Base-by-base conservation (phyloP, 176 grass and related monocot genomes). In the Rhynchospora breviuscula region DNA sequence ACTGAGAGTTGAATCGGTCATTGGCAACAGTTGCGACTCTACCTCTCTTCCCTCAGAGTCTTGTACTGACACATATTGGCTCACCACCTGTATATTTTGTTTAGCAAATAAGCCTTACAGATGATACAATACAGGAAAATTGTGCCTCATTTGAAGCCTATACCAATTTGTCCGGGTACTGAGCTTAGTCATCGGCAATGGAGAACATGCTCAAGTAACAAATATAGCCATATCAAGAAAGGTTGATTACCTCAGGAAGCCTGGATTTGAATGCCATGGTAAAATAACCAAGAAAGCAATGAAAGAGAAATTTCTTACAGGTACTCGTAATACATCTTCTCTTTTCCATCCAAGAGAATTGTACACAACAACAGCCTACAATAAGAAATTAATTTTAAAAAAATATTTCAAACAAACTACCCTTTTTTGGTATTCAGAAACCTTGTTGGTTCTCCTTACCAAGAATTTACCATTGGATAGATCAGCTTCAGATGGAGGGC, bases 261-360 rank as follows among this genome's bases (percentile, higher is more conserved):
- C 22, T 54, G 48, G 45, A 52, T 76, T 29, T 15, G 5, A 13
- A 29, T 76, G 26, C 48, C 43, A 53, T 53, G 33, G 4, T 69
- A 61, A 56, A 62, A 40, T 45, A 67, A 74, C 73, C n/a, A 45
- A 2, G 43, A 77, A 25, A 81, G 51, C 1, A 87, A 11, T 59
- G 46, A 81, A 62, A 67, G 68, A 73, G 64, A 59, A 67, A 53
- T 23, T 85, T 69, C 86, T 90, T 93, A 98, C 92, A 63, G 95
- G 95, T 82, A 97, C 78, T n/a, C 90, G 92, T 80, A 98, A 85
- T 44, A 98, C 54, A 40, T 98, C 90, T 56, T 92, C 89, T 79
- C 95, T 84, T 73, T 92, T 91, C 95, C 95, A 98, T 29, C 95
- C 95, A 91, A 98, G 95, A 22, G 95, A 87, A 70, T 98, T 98